phyloP scores from a whole-genome alignment of 805 yeast genomes.

The Candida glaebosa region DNA sequence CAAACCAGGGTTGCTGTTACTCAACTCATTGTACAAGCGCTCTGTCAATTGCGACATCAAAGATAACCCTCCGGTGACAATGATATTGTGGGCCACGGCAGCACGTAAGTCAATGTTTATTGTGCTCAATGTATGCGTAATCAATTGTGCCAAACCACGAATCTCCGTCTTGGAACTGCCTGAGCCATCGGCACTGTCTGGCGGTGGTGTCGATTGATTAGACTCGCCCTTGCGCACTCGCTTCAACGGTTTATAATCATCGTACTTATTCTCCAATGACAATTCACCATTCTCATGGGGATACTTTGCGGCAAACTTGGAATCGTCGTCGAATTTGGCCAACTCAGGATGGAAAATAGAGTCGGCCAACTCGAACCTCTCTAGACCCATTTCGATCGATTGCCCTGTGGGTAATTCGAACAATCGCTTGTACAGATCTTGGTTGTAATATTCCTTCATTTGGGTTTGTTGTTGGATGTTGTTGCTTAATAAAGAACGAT shows the following conservation, averaged over 20 bases:
- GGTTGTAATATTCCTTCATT: conserved; percentile 24
- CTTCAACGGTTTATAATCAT: conserved; percentile 74
- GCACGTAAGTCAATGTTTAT: conserved; percentile 83
- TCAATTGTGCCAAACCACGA: conserved; percentile 58
- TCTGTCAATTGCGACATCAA: conserved; percentile 80
- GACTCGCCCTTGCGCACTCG: conserved; percentile 48
- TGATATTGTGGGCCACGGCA: conserved; percentile 82
- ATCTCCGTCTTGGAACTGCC: conserved; percentile 10
- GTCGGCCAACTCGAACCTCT: conserved; percentile 65
- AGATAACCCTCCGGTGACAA: conserved; percentile 81
- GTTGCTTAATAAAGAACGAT: conserved; percentile 24
- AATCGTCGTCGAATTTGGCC: conserved; percentile 29
- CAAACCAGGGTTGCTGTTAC: conserved; percentile 72
- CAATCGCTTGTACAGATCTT: conserved; percentile 35
- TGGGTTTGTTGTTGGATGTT: conserved; percentile 19
- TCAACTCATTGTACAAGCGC: conserved; percentile 67
- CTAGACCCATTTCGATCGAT: conserved; percentile 54
- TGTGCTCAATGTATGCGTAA: conserved; percentile 50
- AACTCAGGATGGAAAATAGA: conserved; percentile 63
- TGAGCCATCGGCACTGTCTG: conserved; percentile 10
- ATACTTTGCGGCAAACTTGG: conserved; percentile 20
- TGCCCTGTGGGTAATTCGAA: conserved; percentile 81
- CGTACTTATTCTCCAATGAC: conserved; percentile 41
- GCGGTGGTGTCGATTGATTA: conserved; percentile 27
- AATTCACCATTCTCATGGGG: conserved; percentile 51